A percentile compares a stretch with the other conserved stretches of the same genome.
phyloP scores from a whole-genome alignment of 2,329 filamentous ascomycete genomes.

The Chaetothyriales sp. region DNA sequence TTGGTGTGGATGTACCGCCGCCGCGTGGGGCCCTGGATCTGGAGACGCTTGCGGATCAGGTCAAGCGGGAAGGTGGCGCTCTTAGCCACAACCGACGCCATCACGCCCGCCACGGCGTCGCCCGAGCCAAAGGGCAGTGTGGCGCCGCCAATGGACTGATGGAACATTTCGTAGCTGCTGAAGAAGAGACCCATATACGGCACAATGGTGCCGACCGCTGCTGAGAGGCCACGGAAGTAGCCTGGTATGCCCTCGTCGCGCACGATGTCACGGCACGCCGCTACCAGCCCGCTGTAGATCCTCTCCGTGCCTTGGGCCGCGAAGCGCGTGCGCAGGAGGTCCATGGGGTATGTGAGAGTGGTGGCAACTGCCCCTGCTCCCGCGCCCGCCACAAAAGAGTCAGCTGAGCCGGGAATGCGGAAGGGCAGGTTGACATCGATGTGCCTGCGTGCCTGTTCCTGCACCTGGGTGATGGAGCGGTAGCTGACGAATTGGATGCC shows the following conservation, averaged over 20 bases:
- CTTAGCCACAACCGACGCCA: slow-evolving; percentile 71
- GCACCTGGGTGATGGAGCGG: slow-evolving; percentile 54
- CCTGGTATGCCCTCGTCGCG: slow-evolving; percentile 60
- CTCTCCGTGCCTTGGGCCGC: slow-evolving; percentile 77
- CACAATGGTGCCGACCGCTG: slow-evolving; percentile 73
- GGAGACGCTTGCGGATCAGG: slow-evolving; percentile 78
- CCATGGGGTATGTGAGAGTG: slow-evolving; percentile 75
- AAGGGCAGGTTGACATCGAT: slow-evolving; percentile 20
- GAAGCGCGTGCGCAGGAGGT: slow-evolving; percentile 85
- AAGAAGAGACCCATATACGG: slow-evolving; percentile 98
- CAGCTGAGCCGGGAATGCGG: slow-evolving; percentile 51
- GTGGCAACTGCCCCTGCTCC: slow-evolving; percentile 72
- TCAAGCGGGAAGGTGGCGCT: slow-evolving; percentile 87
- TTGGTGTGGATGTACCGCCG: slow-evolving; percentile 67
- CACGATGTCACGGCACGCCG: slow-evolving; percentile 59
- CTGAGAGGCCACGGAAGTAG: slow-evolving; percentile 77
- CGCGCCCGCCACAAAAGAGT: slow-evolving; percentile 74
- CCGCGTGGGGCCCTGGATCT: slow-evolving; percentile 86
- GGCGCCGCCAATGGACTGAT: slow-evolving; percentile 43
- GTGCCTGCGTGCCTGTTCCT: slow-evolving; percentile 34
- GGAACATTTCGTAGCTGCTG: slow-evolving; percentile 66
- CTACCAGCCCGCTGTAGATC: slow-evolving; percentile 60
- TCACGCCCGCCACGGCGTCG: slow-evolving; percentile 68
- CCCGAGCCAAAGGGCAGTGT: slow-evolving; percentile 58
- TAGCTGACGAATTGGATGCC: slow-evolving; percentile 84